phyloP scores from a whole-genome alignment of 331 rosid species.

The Prunus yedoensis region DNA sequence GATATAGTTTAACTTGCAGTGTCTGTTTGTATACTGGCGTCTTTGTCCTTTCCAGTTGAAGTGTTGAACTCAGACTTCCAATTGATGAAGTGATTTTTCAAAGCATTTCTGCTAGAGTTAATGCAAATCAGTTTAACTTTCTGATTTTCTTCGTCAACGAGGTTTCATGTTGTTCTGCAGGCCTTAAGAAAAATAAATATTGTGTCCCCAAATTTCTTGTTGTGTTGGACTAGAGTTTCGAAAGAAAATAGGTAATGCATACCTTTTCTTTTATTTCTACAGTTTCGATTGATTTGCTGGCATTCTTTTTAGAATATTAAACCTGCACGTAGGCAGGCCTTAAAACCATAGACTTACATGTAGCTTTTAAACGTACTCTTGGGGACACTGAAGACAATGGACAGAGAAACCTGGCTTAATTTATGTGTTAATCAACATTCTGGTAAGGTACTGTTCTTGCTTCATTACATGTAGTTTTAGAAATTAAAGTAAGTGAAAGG shows the following conservation, averaged over 20 bases:
- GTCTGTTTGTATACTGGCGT: neutral
- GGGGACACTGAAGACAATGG: neutral
- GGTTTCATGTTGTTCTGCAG: constrained; percentile 5
- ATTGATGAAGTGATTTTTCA: neutral
- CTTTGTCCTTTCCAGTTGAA: constrained; percentile 2
- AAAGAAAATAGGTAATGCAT: neutral
- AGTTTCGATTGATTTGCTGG: neutral
- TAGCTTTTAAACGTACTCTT: neutral
- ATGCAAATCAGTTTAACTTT: neutral
- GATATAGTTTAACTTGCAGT: neutral
- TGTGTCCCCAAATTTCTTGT: neutral
- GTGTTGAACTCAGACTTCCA: neutral
- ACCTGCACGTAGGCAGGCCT: neutral
- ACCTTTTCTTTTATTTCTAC: neutral
- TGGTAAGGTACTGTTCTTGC: neutral
- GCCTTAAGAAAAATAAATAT: neutral
- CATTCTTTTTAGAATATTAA: neutral
- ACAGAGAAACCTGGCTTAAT: neutral
- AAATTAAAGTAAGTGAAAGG: neutral
- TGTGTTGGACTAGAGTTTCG: neutral
- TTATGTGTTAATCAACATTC: neutral
- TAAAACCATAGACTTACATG: neutral
- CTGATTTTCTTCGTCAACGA: neutral
- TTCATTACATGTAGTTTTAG: neutral
- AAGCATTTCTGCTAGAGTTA: neutral